Percentiles rank a stretch among this genome's conserved stretches.
phyloP scores from a whole-genome alignment of 1,139 yeast species.

The Diutina ranongensis region DNA sequence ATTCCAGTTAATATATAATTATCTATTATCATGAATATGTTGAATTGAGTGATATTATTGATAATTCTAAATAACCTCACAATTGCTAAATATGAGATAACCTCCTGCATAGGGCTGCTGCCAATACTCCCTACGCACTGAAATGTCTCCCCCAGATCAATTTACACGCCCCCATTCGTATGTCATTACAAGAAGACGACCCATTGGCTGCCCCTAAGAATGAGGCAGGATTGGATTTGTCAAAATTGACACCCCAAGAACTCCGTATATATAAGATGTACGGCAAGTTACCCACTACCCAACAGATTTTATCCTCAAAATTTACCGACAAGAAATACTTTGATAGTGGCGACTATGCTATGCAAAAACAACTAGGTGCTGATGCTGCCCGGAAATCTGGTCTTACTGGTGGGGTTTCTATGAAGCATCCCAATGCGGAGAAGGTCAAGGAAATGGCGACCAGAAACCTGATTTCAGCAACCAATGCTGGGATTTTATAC shows the following conservation, averaged over 20 bases:
- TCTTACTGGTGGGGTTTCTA: slow-evolving; percentile 17
- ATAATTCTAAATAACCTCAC: too few species aligned
- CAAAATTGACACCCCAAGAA: slow-evolving; percentile 58
- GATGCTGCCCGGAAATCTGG: slow-evolving; percentile 6
- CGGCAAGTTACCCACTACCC: slow-evolving; percentile 81
- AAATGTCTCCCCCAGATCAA: background rate
- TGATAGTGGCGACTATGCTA: slow-evolving; percentile 95
- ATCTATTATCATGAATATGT: too few species aligned
- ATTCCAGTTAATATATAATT: too few species aligned
- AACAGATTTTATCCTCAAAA: slow-evolving; percentile 70
- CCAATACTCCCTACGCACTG: background rate
- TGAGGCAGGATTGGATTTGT: slow-evolving; percentile 39
- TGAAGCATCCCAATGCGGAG: slow-evolving; percentile 39
- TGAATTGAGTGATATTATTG: too few species aligned
- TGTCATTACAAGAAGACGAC: slow-evolving; percentile 24
- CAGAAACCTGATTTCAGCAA: slow-evolving; percentile 33
- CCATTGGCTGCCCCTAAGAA: slow-evolving; percentile 38
- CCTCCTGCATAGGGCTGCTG: background rate
- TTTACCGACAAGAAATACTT: slow-evolving; percentile 85
- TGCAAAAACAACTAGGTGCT: slow-evolving; percentile 40
- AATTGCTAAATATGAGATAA: too few species aligned
- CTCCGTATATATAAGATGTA: slow-evolving; percentile 63
- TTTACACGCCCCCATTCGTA: background rate
- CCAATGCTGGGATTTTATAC: slow-evolving; percentile 32
- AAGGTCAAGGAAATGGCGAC: slow-evolving; percentile 36